Base-by-base conservation (phyloP, 2,329 filamentous ascomycete species). In the Colletotrichum eleusines region DNA sequence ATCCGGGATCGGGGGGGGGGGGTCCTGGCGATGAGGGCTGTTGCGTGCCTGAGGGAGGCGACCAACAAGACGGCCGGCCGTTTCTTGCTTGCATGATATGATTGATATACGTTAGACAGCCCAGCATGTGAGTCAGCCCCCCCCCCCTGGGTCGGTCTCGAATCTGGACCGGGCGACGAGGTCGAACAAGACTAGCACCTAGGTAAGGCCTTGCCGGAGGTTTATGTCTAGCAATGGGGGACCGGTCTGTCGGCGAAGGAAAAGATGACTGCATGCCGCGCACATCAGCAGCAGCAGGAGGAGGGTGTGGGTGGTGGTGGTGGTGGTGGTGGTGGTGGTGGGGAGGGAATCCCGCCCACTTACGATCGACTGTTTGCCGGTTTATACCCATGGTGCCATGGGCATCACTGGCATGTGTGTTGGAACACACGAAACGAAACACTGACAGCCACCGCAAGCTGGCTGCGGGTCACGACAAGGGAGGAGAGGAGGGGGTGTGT, bases 191-290 rank as follows among this genome's bases (percentile, higher is more conserved):
- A 38, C 33, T 26, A 55, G n/a, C n/a, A n/a, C n/a, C n/a, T n/a
- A n/a, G n/a, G n/a, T n/a, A n/a, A n/a, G 66, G 50, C 48, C 33
- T 31, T 26, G 7, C 46, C 46, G 48, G 60, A 50, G 31, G 42
- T 59, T 60, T 60, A 42, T 31, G 18, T 33, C 48, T 48, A 12
- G 44, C 18, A 23, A 48, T 50, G 40, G n/a, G n/a, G n/a, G 65
- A 40, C 57, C 46, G 42, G 42, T 44, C 33, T 51, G 67, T 65
- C 62, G 55, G 66, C 50, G 61, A 62, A 26, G 33, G 54, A n/a
- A n/a, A 48, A 48, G 66, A 66, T 69, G 61, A 66, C 54, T 66
- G 66, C 51, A 71, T 68, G 64, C 18, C 54, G 40, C n/a, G n/a
- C n/a, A n/a, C n/a, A n/a, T n/a, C n/a, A n/a, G n/a, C 28, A 51